These are phyloP conservation scores for Penicillium subrubescens DNA, from an alignment of 495 filamentous ascomycete species.

Conservation along the genomic window DNA sequence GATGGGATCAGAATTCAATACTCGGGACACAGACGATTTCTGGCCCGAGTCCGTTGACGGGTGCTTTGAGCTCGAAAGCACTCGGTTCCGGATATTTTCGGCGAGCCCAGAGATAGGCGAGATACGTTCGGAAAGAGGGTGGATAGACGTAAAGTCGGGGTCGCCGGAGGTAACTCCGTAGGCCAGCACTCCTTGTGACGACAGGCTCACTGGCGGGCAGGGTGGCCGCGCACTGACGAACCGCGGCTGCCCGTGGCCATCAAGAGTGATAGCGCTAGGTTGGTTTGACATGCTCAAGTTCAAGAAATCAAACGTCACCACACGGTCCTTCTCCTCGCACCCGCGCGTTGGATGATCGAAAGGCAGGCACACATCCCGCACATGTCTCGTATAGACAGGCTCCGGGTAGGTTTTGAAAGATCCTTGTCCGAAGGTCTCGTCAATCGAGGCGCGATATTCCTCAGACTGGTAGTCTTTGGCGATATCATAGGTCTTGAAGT, in stretches of 20 bases:
- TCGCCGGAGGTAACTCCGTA: constrained; percentile 33
- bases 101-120: constrained; percentile 36
- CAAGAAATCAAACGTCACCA: constrained; percentile 88
- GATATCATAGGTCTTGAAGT: constrained; percentile 74
- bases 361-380: constrained; percentile 49
- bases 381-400: constrained; percentile 49
- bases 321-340: constrained; percentile 58
- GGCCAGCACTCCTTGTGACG: constrained; percentile 44
- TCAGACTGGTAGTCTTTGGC: constrained; percentile 58
- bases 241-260: constrained; percentile 67
- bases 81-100: constrained; percentile 32
- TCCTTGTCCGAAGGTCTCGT: constrained; percentile 44
- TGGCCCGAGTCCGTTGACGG: constrained; percentile 8
- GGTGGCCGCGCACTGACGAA: constrained; percentile 65
- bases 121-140: constrained; percentile 34
- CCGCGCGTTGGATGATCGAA: constrained; percentile 47
- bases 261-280: constrained; percentile 66
- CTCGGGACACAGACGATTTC: constrained; percentile 10
- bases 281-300: constrained; percentile 61
- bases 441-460: constrained; percentile 43
- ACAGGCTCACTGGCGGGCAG: constrained; percentile 50
- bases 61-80: constrained; percentile 23
- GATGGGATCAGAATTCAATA: constrained; percentile 25
- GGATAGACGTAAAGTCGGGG: constrained; percentile 35
- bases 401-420: constrained; percentile 45